Evolutionary conservation across 257 asterid species (phyloP), one percentile per base, ranked within the genome.

Genomic region (Coffea canephora): DNA sequence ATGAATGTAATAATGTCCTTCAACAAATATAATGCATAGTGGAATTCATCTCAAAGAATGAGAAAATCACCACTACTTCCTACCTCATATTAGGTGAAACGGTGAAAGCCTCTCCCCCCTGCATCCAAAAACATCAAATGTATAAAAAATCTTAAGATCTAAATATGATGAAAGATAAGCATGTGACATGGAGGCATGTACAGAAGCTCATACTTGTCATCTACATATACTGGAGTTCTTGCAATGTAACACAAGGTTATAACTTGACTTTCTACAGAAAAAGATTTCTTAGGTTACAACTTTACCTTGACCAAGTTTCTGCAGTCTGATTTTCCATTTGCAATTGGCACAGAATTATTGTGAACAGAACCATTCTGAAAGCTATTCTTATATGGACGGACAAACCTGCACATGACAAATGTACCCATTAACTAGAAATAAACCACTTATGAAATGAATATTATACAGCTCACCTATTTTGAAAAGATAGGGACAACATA

Each of bases 51-150:
- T 11, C 45, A 76, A 78, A 19, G 16, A 43, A 46, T 57, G 31
- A 43, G 27, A 59, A 57, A 23, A 16, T 15, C 34, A 31, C 45
- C 77, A 36, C 6, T 50, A 50, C 77, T 25, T 3, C 78, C 21
- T 79, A 79, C 82, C 82, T 79, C 73, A 46, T 73, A 72, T 61
- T 31, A 61, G 77, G 67, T 72, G 82, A 72, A 61, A 61, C 31
- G 4, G 73, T 5, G 46, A 21, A 21, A 79, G 78, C 41, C 49
- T 12, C 70, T 43, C 36, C 78, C 49, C 59, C 72, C 82, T 79
- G 82, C 70, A n/a, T 45, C 0, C 9, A 12, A 72, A 71, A 79
- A 21, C 59, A 61, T 34, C 43, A 27, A 61, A 79, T 43, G 69
- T 6, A 54, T 11, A 52, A 14, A 52, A 69, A 6, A 57, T 78